phyloP scores from a whole-genome alignment of 371 early-diverging fungal genomes.

The Mucor sp. region DNA sequence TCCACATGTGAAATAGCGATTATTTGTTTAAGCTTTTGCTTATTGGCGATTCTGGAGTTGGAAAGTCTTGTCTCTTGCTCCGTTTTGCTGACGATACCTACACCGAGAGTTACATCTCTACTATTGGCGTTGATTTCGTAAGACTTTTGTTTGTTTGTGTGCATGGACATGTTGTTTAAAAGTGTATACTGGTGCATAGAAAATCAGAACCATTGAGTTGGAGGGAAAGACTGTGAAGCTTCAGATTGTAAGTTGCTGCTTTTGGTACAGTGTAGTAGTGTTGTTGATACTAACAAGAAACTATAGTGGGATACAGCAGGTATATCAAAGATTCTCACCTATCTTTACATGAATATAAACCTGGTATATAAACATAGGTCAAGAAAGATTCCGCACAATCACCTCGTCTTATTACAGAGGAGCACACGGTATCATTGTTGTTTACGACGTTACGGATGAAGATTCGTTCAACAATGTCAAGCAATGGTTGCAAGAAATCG shows the following conservation, averaged over 20 bases:
- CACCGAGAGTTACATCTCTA: conserved; percentile 97
- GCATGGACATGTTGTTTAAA: not conserved
- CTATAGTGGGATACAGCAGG: conserved; percentile 98
- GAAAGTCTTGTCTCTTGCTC: conserved; percentile 97
- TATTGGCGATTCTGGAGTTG: conserved; percentile 99
- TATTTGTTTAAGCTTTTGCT: conserved; percentile 99
- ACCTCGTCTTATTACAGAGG: conserved; percentile 99
- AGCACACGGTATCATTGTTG: conserved; percentile 98
- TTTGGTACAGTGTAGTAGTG: no score
- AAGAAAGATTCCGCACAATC: conserved; percentile 99
- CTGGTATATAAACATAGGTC: no score
- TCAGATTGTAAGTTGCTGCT: conserved; percentile 93
- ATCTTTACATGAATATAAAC: no score
- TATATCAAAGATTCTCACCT: no score
- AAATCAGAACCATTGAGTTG: conserved; percentile 98
- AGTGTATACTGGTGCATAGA: conserved; percentile 52
- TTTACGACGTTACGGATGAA: conserved; percentile 98
- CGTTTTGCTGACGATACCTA: conserved; percentile 99
- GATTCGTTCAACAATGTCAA: conserved; percentile 91
- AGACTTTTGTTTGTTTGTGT: conserved; percentile 22
- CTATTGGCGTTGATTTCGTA: conserved; percentile 98
- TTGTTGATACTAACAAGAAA: not conserved
- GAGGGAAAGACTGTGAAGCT: conserved; percentile 99
- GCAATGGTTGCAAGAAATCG: conserved; percentile 98
- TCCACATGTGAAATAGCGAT: conserved; percentile 61